Evolutionary conservation across 352 stramenopile species (phyloP), one percentile per base, ranked within the genome.

Genomic region (Hyaloperonospora arabidopsidis): DNA sequence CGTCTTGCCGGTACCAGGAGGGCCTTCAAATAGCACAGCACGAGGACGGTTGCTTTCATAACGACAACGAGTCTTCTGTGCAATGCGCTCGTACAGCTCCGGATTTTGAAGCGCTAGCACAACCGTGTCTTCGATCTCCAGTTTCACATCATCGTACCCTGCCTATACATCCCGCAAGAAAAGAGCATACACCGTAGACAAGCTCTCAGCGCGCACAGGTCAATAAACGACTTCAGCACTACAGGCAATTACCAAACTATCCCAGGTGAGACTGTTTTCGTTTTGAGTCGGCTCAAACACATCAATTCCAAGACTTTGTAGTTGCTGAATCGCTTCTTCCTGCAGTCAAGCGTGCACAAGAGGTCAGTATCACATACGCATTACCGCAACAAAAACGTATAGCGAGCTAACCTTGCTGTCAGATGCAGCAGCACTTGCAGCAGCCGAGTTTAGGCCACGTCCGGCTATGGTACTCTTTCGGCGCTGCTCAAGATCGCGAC

Each of bases 1-100:
- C 10, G 92, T 97, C 68, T 97, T 97, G 43, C 92, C 92, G 2
- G 91, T 97, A n/a, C 92, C 92, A 7, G 92, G 91, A 10, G 92
- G 92, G 1, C 92, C 92, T 73, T 97, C 91, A 57, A 98, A 97
- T 1, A 98, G 67, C 12, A 97, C 79, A 4, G 89, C 86, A 22
- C 87, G 80, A 13, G 89, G 89, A 0, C 87, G 85, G 54, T 95
- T 96, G 65, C 74, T 93, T 44, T 96, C 87, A 54, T 87, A 97
- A 18, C 84, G 79, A 32, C 74, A 85, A 6, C 90, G 79, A 1
- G 90, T 97, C 61, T 95, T 92, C 22, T 81, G 67, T 1, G 88
- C 87, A 52, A 97, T 96, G 14, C 84, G 64, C 35, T 96, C 87
- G 54, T 96, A 97, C 14, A 95, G 63, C 41, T 96, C 87, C 0